phyloP scores from a whole-genome alignment of 1,284 basidiomycete genomes.

The Rhodotorula sp. region DNA sequence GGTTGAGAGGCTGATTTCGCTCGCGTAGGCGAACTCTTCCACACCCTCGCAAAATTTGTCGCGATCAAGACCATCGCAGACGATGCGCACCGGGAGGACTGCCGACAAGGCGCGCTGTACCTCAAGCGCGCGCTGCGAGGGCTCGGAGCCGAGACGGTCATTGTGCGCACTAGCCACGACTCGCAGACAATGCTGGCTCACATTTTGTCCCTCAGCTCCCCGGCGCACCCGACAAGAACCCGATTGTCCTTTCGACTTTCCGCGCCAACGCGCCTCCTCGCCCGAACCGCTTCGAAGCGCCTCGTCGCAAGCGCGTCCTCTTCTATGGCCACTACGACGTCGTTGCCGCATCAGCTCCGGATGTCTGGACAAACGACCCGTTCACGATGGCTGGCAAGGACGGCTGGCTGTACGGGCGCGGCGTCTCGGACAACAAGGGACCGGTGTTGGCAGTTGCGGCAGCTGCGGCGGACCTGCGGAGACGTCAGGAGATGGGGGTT shows the following conservation, averaged over 20 bases:
- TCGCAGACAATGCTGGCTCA: not conserved
- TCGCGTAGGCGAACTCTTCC: slow-evolving; percentile 49
- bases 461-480: slow-evolving; percentile 77
- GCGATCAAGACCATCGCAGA: slow-evolving; percentile 82
- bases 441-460: slow-evolving; percentile 88
- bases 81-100: slow-evolving; percentile 70
- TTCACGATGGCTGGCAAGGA: slow-evolving; percentile 79
- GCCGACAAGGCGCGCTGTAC: slow-evolving; percentile 86
- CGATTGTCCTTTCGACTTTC: slow-evolving; percentile 82
- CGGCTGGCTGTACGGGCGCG: slow-evolving; percentile 91
- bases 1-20: not conserved
- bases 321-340: slow-evolving; percentile 97
- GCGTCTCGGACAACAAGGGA: slow-evolving; percentile 63
- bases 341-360: slow-evolving; percentile 64
- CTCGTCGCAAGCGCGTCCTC: slow-evolving; percentile 60
- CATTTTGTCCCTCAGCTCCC: slow-evolving; percentile 36
- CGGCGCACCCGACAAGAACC: slow-evolving; percentile 56
- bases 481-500: slow-evolving; percentile 68
- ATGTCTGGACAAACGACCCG: slow-evolving; percentile 80
- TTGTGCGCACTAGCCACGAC: slow-evolving; percentile 51
- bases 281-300: slow-evolving; percentile 27
- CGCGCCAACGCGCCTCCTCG: slow-evolving; percentile 53
- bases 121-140: slow-evolving; percentile 79
- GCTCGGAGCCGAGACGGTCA: slow-evolving; percentile 71
- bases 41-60: slow-evolving; percentile 78